Evolutionary conservation across 257 asterid genomes (phyloP), one percentile per base, ranked within the genome.

Genomic region (Petunia secreta): DNA sequence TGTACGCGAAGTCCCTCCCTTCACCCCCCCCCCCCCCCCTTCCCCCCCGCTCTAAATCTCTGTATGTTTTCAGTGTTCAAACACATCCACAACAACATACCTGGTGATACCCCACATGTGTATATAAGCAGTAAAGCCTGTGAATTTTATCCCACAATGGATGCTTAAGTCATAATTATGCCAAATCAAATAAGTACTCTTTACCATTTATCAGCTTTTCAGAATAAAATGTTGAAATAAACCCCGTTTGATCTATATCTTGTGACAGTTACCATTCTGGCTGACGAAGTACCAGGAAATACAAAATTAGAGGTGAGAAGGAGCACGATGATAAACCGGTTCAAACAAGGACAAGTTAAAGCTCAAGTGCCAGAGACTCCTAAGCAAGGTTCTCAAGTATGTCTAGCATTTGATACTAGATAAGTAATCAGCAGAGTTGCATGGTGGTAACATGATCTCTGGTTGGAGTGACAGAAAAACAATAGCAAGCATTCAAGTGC

Each of bases 201-300:
- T 36, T 34, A 40, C 13, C 50, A 69, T 2, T 34, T 3, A 25
- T 48, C 44, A 48, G 60, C 44, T 48, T 48, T 34, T 48, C 44
- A 2, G 34, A 50, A 73, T 48, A 50, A 14, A 48, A 50, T 73
- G 77, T 34, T 25, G 57, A 50, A 69, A 46, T 25, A 5, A 25
- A 69, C 40, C 57, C 25, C 10, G 25, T 13, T 63, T 63, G 9
- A 63, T 63, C 69, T 63, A 10, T 10, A 48, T 34, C 15, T 15
- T 6, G 60, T 34, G 41, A 34, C 50, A 34, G 65, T 1, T 46
- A 44, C 39, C 48, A 44, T 73, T 50, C 62, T 50, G 9, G 59
- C 50, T 50, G 62, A 50, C 48, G 78, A 71, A 71, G 60, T 15
- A 34, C 48, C 34, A 48, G 77, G 13, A 71, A 69, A 71, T 9